Conservation (phyloP, 2,329 filamentous ascomycete genomes). For the Colletotrichum tabaci region DNA sequence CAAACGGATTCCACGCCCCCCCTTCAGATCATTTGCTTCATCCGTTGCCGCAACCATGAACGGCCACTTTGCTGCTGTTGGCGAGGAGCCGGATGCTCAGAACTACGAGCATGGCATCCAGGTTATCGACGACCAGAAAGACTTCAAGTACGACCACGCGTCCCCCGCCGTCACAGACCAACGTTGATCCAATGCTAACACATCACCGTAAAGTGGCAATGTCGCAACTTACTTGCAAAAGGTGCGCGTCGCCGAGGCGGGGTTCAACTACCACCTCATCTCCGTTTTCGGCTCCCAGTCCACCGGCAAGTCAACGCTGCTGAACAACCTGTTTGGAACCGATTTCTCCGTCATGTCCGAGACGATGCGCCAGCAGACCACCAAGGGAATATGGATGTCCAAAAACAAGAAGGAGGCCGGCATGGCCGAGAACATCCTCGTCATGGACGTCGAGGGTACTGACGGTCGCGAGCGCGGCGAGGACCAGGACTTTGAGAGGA, state of each 20-base stretch:
- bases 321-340: constrained; percentile 96
- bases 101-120: constrained; percentile 95
- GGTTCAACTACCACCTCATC: constrained; percentile 99
- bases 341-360: constrained; percentile 99
- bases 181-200: constrained; percentile 2
- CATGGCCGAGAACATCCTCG: constrained; percentile 98
- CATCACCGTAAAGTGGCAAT: constrained; percentile 70
- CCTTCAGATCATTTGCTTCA: constrained; percentile 30
- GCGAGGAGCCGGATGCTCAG: constrained; percentile 73
- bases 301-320: constrained; percentile 96
- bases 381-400: constrained; percentile 99
- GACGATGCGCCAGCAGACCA: constrained; percentile 93
- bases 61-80: constrained; percentile 83
- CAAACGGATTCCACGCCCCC: constrained; percentile 10
- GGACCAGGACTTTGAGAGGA: constrained; percentile 98
- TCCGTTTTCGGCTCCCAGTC: constrained; percentile 99
- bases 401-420: constrained; percentile 84
- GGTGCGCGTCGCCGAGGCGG: constrained; percentile 86
- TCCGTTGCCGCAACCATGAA: constrained; percentile 70
- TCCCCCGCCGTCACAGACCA: constrained; percentile 22
- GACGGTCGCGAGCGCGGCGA: constrained; percentile 96
- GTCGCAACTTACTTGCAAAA: constrained; percentile 86
- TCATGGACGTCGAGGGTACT: constrained; percentile 99
- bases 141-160: constrained; percentile 85
- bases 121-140: constrained; percentile 95